Evolutionary conservation across 305 asterid genomes (phyloP).

Genomic region (Coffea humblotiana): DNA sequence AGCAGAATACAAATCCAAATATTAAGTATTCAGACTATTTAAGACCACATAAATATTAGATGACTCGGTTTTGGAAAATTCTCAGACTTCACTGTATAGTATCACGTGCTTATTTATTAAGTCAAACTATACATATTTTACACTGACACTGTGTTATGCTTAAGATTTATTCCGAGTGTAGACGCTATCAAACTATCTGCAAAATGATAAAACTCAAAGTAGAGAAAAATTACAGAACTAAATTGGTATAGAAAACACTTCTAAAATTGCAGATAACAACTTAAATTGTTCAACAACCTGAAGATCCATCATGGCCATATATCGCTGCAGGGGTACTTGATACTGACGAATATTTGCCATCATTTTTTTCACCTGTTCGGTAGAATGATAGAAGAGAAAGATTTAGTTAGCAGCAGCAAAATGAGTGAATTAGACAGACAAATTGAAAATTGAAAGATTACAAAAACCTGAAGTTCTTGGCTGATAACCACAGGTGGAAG

Average conservation of each 20-base stretch:
- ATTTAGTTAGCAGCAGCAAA: not conserved
- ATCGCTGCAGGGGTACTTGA: constrained; percentile 86
- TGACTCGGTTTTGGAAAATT: not conserved
- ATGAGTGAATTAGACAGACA: not conserved
- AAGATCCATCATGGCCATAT: constrained; percentile 99
- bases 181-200: not conserved
- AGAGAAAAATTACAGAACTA: not conserved
- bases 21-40: not conserved
- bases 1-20: constrained; percentile 6
- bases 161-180: not conserved
- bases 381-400: constrained; percentile 7
- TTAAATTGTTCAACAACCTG: constrained; percentile 52
- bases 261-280: constrained; percentile 4
- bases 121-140: not conserved
- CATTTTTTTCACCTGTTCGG: constrained; percentile 76
- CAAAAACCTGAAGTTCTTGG: constrained; percentile 73
- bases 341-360: constrained; percentile 79
- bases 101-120: not conserved
- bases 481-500: constrained; percentile 76
- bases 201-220: constrained; percentile 1
- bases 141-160: not conserved
- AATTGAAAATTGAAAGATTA: not conserved
- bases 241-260: not conserved
- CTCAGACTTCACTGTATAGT: not conserved
- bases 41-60: not conserved